These are phyloP conservation scores for Perkinsus olseni DNA, from an alignment of 169 alveolate species.

Conservation along the genomic window DNA sequence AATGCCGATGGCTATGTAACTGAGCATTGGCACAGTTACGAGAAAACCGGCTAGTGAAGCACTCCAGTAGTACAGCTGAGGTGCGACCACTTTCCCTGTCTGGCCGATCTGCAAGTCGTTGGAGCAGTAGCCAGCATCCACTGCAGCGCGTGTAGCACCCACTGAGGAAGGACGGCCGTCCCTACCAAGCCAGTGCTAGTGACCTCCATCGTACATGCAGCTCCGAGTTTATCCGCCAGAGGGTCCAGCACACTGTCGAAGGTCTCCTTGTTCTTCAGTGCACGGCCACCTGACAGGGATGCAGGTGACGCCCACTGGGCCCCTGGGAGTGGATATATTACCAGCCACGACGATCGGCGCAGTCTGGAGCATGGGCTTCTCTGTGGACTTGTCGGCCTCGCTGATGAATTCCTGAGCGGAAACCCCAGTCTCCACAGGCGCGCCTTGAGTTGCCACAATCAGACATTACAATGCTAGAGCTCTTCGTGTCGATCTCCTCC, in stretches of 20 bases:
- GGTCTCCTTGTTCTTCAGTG: slow-evolving; percentile 48
- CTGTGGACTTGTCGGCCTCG: slow-evolving; percentile 39
- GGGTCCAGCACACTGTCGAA: slow-evolving; percentile 48
- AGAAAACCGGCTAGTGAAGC: too few species aligned
- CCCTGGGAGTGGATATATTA: background rate
- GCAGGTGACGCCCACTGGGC: too few species aligned
- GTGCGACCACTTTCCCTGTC: slow-evolving; percentile 82
- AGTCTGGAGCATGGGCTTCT: slow-evolving; percentile 53
- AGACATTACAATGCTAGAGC: background rate
- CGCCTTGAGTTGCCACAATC: too few species aligned
- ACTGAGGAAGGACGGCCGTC: slow-evolving; percentile 14
- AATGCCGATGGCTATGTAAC: slow-evolving; percentile 72
- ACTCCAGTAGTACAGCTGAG: slow-evolving; percentile 59
- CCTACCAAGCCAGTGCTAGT: background rate
- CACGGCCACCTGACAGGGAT: slow-evolving; percentile 70
- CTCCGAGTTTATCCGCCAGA: slow-evolving; percentile 51
- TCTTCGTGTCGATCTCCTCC: slow-evolving; percentile 17
- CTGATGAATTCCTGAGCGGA: slow-evolving; percentile 22
- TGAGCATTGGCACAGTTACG: too few species aligned
- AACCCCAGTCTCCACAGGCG: background rate
- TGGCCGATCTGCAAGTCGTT: slow-evolving; percentile 69
- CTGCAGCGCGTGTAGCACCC: slow-evolving; percentile 76
- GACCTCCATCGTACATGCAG: slow-evolving; percentile 12
- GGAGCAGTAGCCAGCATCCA: slow-evolving; percentile 53
- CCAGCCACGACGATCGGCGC: slow-evolving; percentile 44